Base-by-base conservation (phyloP, 1,284 basidiomycete species). In the Sanghuangporus sanghuang region DNA sequence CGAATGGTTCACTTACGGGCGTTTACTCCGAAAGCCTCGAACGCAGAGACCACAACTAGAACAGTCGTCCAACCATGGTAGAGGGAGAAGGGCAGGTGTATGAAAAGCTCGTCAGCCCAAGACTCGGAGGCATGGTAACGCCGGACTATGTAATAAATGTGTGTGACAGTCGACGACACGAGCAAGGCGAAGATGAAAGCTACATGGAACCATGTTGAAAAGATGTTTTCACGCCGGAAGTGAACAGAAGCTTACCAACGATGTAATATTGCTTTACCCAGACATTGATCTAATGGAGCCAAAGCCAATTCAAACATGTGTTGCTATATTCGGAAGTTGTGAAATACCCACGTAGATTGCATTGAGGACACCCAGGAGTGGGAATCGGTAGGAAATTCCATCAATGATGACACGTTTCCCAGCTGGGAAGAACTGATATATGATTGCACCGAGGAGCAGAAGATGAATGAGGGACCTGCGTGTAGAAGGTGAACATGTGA, bases 21-120 rank as follows among this genome's bases (percentile, higher is more conserved):
- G 73, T 95, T 83, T 65, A 88, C 86, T 67, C 95, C 95, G 71
- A 96, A 96, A 0, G 94, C 95, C 73, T 95, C 89, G 74, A 98
- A 97, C 3, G 85, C 89, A 54, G 92, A 90, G 66, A 97, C 79
- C 67, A 97, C 81, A 68, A 96, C 90, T 64, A 97, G 85, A 59
- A 97, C 90, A 57, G 93, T 95, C 14, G 93, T 94, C 90, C 95
- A 96, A 57, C 95, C 95, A 73, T 97, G 95, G 79, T 91, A 97
- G 62, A 96, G 85, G 8, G 92, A 95, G 83, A 96, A 95, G 8
- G 94, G 94, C 14, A 93, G 84, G 72, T 93, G 90, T 44, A 93
- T 77, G 67, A 91, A 91, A 66, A 93, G 74, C 75, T 96, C 93
- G 67, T 95, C 92, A 32, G 81, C 79, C 48, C 82, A 71, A 67